Percentiles rank a stretch among this genome's conserved stretches.
Conservation (phyloP, 2,329 filamentous ascomycete species). For the Trichothecium roseum region DNA sequence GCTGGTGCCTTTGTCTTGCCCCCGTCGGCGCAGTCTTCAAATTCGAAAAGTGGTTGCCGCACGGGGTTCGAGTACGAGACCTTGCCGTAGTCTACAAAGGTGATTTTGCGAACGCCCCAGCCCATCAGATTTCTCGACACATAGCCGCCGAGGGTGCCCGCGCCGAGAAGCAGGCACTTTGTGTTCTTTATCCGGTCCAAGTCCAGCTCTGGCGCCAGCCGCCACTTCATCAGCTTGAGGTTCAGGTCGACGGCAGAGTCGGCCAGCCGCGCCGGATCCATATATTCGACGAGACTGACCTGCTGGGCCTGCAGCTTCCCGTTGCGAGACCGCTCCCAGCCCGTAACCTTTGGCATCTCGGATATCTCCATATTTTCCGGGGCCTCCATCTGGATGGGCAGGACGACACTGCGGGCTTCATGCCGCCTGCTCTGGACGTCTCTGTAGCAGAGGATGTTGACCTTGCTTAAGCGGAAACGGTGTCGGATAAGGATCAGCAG, state of each 20-base stretch:
- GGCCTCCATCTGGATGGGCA: slow-evolving; percentile 51
- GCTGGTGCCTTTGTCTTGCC: slow-evolving; percentile 73
- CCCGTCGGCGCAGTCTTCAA: slow-evolving; percentile 78
- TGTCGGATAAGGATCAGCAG: slow-evolving; percentile 75
- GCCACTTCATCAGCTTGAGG: slow-evolving; percentile 97
- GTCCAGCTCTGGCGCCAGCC: slow-evolving; percentile 79
- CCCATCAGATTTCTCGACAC: slow-evolving; percentile 86
- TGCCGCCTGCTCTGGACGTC: slow-evolving; percentile 71
- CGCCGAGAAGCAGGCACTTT: slow-evolving; percentile 81
- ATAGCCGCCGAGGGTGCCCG: slow-evolving; percentile 88
- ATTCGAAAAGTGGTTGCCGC: slow-evolving; percentile 83
- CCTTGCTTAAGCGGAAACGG: slow-evolving; percentile 64
- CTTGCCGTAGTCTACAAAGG: slow-evolving; percentile 85
- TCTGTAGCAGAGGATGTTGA: slow-evolving; percentile 83
- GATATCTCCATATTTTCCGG: slow-evolving; percentile 30
- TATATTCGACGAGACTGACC: slow-evolving; percentile 80
- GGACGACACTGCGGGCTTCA: slow-evolving; percentile 69
- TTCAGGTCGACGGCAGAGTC: slow-evolving; percentile 95
- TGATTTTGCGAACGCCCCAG: slow-evolving; percentile 93
- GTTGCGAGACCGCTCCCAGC: slow-evolving; percentile 79
- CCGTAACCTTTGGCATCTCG: slow-evolving; percentile 79
- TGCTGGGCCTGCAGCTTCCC: slow-evolving; percentile 70
- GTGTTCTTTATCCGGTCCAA: slow-evolving; percentile 83
- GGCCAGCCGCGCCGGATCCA: slow-evolving; percentile 80
- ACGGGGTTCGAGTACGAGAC: slow-evolving; percentile 97